A percentile compares a stretch with the other conserved stretches of the same genome.
Conservation (phyloP, 1,139 yeast species). For the Suhomyces bolitotheri region DNA sequence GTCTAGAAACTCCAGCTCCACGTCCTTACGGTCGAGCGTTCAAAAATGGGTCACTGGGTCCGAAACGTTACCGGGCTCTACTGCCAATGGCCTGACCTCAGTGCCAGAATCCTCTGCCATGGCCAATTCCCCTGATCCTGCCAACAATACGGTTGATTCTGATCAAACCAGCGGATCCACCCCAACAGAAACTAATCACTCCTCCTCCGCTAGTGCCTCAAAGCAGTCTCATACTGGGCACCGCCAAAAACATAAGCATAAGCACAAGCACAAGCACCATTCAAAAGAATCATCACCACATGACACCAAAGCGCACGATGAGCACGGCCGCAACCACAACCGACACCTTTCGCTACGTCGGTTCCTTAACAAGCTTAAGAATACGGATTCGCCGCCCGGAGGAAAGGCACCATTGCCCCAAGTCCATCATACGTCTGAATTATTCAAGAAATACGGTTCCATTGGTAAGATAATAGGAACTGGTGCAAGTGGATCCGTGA, state of each 20-base stretch:
- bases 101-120: not conserved
- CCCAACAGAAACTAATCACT: not conserved
- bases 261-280: too few species aligned
- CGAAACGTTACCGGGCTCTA: too few species aligned
- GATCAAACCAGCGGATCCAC: not conserved
- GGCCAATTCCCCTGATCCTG: not conserved
- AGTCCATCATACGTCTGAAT: slow-evolving; percentile 12
- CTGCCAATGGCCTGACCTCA: not conserved
- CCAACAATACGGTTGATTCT: too few species aligned
- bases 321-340: slow-evolving; percentile 12
- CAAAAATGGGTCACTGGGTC: not conserved
- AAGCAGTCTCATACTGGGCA: too few species aligned
- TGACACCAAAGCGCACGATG: not conserved
- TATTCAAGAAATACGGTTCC: slow-evolving; percentile 53
- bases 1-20: slow-evolving; percentile 1
- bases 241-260: not conserved
- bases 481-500: slow-evolving; percentile 80
- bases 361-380: slow-evolving; percentile 41
- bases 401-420: slow-evolving; percentile 2
- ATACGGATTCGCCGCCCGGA: slow-evolving; percentile 15
- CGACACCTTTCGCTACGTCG: slow-evolving; percentile 39
- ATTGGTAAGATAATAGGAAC: slow-evolving; percentile 62
- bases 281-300: too few species aligned
- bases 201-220: not conserved
- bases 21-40: not conserved